Percentiles rank a stretch among this genome's conserved stretches.
These are phyloP conservation scores for Suhomyces ambrosiae DNA, from an alignment of 1,139 yeast genomes.

Conservation along the genomic window DNA sequence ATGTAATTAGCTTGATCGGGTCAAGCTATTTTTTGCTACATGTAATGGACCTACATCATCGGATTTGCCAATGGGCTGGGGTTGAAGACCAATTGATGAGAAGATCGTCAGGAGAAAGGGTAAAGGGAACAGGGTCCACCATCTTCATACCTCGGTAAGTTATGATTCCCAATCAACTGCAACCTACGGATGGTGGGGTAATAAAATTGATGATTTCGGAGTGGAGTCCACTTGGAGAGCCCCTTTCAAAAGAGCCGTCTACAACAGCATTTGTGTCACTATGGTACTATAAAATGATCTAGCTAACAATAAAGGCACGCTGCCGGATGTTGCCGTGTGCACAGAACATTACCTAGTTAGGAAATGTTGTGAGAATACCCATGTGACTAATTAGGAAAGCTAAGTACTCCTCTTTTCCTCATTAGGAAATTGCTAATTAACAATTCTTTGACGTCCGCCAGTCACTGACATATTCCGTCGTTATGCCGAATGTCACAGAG, in stretches of 20 bases:
- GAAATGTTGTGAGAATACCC: conserved; percentile 22
- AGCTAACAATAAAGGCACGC: conserved; percentile 10
- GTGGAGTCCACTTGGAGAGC: background rate
- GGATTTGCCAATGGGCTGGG: background rate
- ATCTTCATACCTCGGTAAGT: background rate
- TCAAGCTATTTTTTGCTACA: background rate
- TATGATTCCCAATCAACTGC: background rate
- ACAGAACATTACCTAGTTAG: conserved; percentile 21
- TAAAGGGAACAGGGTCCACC: background rate
- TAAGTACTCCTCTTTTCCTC: conserved; percentile 28
- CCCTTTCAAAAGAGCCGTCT: background rate
- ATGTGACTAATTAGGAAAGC: conserved; percentile 21
- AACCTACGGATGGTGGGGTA: conserved; percentile 1
- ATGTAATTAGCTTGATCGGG: conserved; percentile 8
- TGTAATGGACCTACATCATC: no score
- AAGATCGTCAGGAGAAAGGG: no score
- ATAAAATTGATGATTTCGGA: background rate
- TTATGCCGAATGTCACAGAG: no score
- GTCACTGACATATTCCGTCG: background rate
- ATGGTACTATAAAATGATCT: conserved; percentile 2
- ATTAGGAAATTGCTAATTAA: conserved; percentile 18
- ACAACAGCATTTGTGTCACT: background rate
- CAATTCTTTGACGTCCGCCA: conserved; percentile 7
- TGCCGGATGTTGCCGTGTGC: conserved; percentile 6
- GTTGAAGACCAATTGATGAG: background rate